A percentile compares a stretch with the other conserved stretches of the same genome.
Conservation (phyloP, 2,329 filamentous ascomycete genomes). For the Furcasterigmium sp. region DNA sequence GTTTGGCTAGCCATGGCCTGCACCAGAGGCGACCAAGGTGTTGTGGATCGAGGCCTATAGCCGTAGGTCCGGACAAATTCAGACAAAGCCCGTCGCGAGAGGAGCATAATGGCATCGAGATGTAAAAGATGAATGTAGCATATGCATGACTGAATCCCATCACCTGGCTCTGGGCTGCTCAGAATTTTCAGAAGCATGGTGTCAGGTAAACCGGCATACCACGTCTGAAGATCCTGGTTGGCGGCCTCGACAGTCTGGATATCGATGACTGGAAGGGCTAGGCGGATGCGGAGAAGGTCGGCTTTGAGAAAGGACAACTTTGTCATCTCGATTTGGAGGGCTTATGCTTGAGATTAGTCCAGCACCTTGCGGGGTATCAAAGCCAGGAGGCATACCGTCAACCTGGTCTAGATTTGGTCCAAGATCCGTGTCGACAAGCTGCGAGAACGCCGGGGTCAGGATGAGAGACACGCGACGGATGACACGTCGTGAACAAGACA, state of each 20-base stretch:
- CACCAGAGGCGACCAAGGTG: conserved; percentile 1
- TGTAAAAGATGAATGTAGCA: conserved; percentile 25
- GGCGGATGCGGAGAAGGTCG: conserved; percentile 20
- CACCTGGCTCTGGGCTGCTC: conserved; percentile 7
- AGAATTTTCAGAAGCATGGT: conserved; percentile 16
- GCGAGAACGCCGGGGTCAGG: neutral
- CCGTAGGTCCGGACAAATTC: conserved; percentile 13
- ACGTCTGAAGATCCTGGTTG: conserved; percentile 19
- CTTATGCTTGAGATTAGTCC: no score
- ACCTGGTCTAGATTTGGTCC: neutral
- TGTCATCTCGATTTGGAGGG: conserved; percentile 20
- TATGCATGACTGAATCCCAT: conserved; percentile 14
- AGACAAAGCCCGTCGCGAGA: conserved; percentile 22
- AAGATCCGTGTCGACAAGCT: neutral
- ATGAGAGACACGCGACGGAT: neutral
- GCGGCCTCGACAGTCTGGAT: conserved; percentile 18
- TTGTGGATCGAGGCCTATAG: neutral
- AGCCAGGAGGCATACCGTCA: neutral
- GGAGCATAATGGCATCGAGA: conserved; percentile 22
- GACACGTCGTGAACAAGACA: no score
- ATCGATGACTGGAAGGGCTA: conserved; percentile 20
- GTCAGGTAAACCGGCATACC: conserved; percentile 19
- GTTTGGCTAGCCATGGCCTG: conserved; percentile 10
- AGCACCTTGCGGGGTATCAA: no score
- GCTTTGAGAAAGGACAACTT: conserved; percentile 22